Evolutionary conservation across 225 moss, liverwort and hornwort genomes (phyloP), one percentile per base, ranked within the genome.

Genomic region (Anthoceros angustus): DNA sequence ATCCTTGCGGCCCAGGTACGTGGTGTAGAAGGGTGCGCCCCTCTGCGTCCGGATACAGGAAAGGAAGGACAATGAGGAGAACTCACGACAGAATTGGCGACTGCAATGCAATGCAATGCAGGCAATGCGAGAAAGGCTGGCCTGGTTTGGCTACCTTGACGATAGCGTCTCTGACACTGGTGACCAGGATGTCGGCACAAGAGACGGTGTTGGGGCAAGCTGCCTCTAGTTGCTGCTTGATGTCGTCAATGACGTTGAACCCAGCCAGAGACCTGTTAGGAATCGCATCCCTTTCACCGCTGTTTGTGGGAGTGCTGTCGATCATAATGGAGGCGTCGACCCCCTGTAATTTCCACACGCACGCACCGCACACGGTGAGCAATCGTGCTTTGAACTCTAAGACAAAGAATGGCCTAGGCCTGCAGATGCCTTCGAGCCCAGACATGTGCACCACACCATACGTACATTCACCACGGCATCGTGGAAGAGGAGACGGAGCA

Each of bases 391-490:
- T n/a, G n/a, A n/a, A n/a, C n/a, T n/a, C n/a, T n/a, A n/a, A n/a
- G n/a, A n/a, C n/a, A n/a, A n/a, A 12, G 12, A 18, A 2, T 18
- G 14, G 14, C 14, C 12, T 48, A 48, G 12, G n/a, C 16, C 18
- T 23, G 23, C n/a, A 55, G 14, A 55, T 23, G 7, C n/a, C n/a
- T 55, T 32, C 32, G 2, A 32, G 32, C 32, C 2, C 32, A 32
- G 32, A 32, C 32, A 4, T 32, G 32, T 32, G 32, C 32, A 32
- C 32, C 32, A 32, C 32, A 32, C 32, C 2, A 32, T 6, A 5
- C 67, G 24, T 48, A 67, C 67, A 46, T 50, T n/a, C n/a, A 69
- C 69, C 39, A 69, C 55, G 61, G 39, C 55, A 41, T 69, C 69
- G 41, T 69, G 69, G 49, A 69, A 69, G 41, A 60, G 61, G 16